Conservation (phyloP, 768 basidiomycete genomes). For the Boletus coccyginus region DNA sequence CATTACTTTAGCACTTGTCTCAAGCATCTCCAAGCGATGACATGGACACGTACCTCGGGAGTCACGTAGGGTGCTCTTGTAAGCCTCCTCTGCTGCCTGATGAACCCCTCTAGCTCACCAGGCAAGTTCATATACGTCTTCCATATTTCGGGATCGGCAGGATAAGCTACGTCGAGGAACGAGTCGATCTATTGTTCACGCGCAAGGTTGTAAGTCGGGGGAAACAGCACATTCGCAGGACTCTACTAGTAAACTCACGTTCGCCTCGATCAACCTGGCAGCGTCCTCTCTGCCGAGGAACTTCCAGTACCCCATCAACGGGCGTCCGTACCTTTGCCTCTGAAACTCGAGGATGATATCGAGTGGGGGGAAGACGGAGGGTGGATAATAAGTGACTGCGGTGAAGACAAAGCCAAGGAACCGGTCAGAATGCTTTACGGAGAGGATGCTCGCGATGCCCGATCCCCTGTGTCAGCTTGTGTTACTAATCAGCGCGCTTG, state of each 20-base stretch:
- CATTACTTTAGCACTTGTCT: conserved; percentile 2
- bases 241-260: conserved; percentile 24
- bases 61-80: conserved; percentile 32
- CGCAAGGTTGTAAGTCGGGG: background rate
- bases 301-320: conserved; percentile 43
- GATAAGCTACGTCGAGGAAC: conserved; percentile 34
- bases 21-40: background rate
- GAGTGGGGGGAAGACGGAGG: conserved; percentile 26
- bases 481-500: conserved; percentile 1
- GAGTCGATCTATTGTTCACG: conserved; percentile 35
- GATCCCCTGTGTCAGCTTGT: conserved; percentile 33
- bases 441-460: conserved; percentile 33
- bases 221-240: too few species aligned
- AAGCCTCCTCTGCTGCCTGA: conserved; percentile 21
- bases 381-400: conserved; percentile 33
- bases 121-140: conserved; percentile 34
- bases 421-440: conserved; percentile 38
- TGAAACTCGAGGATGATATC: conserved; percentile 25
- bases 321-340: conserved; percentile 32
- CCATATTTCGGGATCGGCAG: conserved; percentile 35
- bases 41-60: conserved; percentile 25
- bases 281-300: conserved; percentile 34
- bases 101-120: conserved; percentile 34
- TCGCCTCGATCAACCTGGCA: conserved; percentile 30
- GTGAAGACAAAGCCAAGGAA: conserved; percentile 40